Evolutionary conservation across 495 filamentous ascomycete species (phyloP).

Genomic region (Daldinia concentrica): DNA sequence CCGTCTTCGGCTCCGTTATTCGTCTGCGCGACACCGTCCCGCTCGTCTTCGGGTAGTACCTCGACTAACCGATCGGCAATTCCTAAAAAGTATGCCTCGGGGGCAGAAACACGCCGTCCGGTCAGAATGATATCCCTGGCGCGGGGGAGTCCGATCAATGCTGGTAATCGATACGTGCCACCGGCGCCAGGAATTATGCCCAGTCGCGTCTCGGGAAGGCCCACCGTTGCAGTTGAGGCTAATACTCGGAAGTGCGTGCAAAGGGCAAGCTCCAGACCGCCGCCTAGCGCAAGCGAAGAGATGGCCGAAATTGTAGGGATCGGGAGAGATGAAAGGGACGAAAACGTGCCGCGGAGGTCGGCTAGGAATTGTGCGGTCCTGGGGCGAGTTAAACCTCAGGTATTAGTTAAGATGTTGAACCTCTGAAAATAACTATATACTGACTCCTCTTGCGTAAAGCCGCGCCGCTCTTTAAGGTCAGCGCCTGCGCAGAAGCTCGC

Average conservation of each 20-base stretch:
- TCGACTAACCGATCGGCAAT: conserved; percentile 85
- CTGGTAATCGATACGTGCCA: conserved; percentile 85
- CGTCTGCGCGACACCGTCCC: conserved; percentile 52
- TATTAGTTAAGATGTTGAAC: neutral
- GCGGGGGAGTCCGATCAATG: conserved; percentile 74
- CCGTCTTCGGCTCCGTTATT: conserved; percentile 48
- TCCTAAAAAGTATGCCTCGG: conserved; percentile 85
- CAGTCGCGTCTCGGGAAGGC: conserved; percentile 87
- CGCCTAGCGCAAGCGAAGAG: conserved; percentile 82
- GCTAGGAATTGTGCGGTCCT: conserved; percentile 81
- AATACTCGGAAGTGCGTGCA: conserved; percentile 87
- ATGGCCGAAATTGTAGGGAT: conserved; percentile 91
- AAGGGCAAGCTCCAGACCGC: conserved; percentile 90
- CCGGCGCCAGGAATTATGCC: conserved; percentile 96
- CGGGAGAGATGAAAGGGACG: conserved; percentile 71
- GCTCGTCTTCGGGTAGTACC: conserved; percentile 67
- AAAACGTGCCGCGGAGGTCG: conserved; percentile 76
- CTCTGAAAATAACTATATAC: conserved; percentile 14
- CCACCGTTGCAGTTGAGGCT: conserved; percentile 74
- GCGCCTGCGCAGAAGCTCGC: conserved; percentile 91
- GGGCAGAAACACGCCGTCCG: conserved; percentile 77
- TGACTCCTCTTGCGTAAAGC: conserved; percentile 75
- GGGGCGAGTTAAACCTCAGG: conserved; percentile 11
- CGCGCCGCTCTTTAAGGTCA: conserved; percentile 86
- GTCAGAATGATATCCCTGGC: conserved; percentile 89